Evolutionary conservation across 345 rosid genomes (phyloP), one percentile per base, ranked within the genome.

Genomic region (Brassica cretica): DNA sequence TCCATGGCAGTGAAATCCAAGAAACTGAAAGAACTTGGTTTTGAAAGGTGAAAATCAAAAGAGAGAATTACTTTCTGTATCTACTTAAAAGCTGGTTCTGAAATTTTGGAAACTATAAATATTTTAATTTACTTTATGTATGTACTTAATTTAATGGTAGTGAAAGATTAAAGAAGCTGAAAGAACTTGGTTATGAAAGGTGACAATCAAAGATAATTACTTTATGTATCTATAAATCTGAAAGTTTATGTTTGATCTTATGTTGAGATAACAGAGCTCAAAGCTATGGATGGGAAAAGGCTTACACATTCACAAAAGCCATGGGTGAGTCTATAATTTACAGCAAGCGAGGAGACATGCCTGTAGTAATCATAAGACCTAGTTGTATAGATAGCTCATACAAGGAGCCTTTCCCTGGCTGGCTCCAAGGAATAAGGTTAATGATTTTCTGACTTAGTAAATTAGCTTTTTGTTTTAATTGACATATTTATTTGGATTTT

Each of bases 341-440:
- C 0, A 71, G 78, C 29, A 35, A 67, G 62, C 91, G 87, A 79
- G 92, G 80, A 64, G 76, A 88, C 19, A 2, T 89, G 15, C 83
- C 93, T 0, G 79, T 86, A 0, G 93, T 87, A 30, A 85, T 89
- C 41, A 72, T 87, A 49, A 89, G 98, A 5, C 97, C 98, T 1
- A 83, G 96, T 9, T 72, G 79, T 35, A 37, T 92, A 5, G 89
- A 88, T 37, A 89, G 98, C 78, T 89, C 98, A 29, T 90, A 71
- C 83, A 86, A 75, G n/a, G 97, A 94, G 59, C 95, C 98, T 7
- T 94, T 92, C 78, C 87, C 95, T 0, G 95, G 97, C n/a, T 94
- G 97, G 98, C 85, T 83, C 71, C 96, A 92, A 87, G 97, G 98
- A 71, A 37, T 71, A n/a, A 77, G 81, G 81, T 77, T 24, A 15